Base-by-base conservation (phyloP, 306 rosid genomes). In the Rosa multiflora region DNA sequence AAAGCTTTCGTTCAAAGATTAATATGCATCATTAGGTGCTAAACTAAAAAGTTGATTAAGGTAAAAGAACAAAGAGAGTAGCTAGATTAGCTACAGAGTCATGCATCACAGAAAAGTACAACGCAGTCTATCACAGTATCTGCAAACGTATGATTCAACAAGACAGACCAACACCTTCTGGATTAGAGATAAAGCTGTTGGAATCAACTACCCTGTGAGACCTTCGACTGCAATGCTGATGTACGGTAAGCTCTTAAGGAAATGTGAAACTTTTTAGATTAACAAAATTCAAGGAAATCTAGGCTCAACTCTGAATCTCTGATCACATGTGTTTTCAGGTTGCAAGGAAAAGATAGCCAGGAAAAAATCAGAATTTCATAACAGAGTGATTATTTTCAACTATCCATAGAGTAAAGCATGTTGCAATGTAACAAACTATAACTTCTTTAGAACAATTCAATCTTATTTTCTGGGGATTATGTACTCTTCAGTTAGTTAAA, bases 1-100 rank as follows among this genome's bases (percentile, higher is more conserved):
- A 53, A 84, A 56, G 51, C 74, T 68, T 84, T 74, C 79, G 56
- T 63, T 3, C 3, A 84, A 76, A 84, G 67, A 78, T 83, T 62
- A 75, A 32, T 83, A 77, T 23, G 20, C 82, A 89, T 70, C 66
- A 76, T 72, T 73, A 79, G 78, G 76, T 63, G 68, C 73, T 67
- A 56, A 76, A 76, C 20, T n/a, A 56, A 68, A 73, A 80, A 66
- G 56, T 52, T 67, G 43, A 72, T n/a, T 35, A 75, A 82, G 68
- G 79, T 42, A 78, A 44, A 74, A 53, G 52, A 72, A 78, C 43
- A 44, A 70, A 73, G 15, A 76, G 12, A 20, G 44, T 79, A 40
- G 46, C 7, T 29, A 44, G 0, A 21, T 42, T 37, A 26, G 44
- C 26, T 46, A 55, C 62, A 75, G 1, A 67, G 13, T 14, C 43